A percentile compares a stretch with the other conserved stretches of the same genome.
Evolutionary conservation across 2,329 filamentous ascomycete genomes (phyloP).

Genomic region (Hymenoscyphus fructigenus): DNA sequence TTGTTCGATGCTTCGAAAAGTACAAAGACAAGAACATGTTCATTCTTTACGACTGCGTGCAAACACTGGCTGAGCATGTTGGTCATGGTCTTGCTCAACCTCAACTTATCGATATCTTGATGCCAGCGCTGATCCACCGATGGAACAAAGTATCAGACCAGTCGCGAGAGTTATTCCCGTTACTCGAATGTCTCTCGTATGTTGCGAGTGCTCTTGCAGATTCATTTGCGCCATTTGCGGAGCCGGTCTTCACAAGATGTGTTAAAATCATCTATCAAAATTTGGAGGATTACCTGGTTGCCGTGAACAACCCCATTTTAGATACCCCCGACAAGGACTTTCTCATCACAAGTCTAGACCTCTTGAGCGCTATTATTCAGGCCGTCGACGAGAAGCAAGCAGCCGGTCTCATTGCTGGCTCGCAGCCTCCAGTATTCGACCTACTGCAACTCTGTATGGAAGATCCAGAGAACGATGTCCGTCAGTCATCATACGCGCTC

Average conservation of each 20-base stretch:
- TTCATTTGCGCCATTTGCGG: constrained; percentile 80
- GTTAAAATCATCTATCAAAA: constrained; percentile 90
- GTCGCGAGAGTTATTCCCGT: constrained; percentile 88
- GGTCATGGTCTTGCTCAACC: constrained; percentile 77
- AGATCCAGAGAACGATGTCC: constrained; percentile 85
- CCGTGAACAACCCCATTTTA: constrained; percentile 62
- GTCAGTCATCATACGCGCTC: constrained; percentile 92
- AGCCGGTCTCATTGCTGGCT: constrained; percentile 70
- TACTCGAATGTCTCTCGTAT: constrained; percentile 95
- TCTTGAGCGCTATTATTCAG: constrained; percentile 90
- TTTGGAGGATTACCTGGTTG: constrained; percentile 74
- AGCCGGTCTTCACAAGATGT: constrained; percentile 83
- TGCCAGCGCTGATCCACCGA: constrained; percentile 86
- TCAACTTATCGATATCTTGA: constrained; percentile 78
- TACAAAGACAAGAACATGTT: constrained; percentile 99
- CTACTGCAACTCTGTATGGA: constrained; percentile 90
- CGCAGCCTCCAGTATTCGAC: constrained; percentile 85
- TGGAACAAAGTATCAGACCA: constrained; percentile 87
- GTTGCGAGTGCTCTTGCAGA: constrained; percentile 83
- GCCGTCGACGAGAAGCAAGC: constrained; percentile 75
- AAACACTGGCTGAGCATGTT: constrained; percentile 91
- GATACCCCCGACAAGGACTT: constrained; percentile 96
- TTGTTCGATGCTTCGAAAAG: constrained; percentile 84
- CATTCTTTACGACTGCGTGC: constrained; percentile 96
- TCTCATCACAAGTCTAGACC: constrained; percentile 88